Conservation (phyloP, 306 rosid genomes). For the Fragaria ananassa region DNA sequence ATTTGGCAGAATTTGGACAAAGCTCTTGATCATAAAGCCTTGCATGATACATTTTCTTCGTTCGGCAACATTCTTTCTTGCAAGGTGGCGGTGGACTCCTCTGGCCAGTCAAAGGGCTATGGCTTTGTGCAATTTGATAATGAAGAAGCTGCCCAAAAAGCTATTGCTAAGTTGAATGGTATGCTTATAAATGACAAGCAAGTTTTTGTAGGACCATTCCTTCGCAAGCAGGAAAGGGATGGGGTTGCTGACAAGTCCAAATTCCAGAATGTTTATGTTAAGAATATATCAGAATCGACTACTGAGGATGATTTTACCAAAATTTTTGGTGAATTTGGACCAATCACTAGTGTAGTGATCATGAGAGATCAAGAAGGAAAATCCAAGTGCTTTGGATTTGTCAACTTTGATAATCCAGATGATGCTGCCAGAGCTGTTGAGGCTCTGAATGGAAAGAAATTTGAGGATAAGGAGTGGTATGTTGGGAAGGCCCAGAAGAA, state of each 20-base stretch:
- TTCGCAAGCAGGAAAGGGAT: constrained; percentile 96
- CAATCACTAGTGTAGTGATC: constrained; percentile 76
- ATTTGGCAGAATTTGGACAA: constrained; percentile 83
- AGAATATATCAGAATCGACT: constrained; percentile 75
- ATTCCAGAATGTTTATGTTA: constrained; percentile 85
- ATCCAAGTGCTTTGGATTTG: constrained; percentile 93
- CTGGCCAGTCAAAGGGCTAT: constrained; percentile 94
- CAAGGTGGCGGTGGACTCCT: constrained; percentile 82
- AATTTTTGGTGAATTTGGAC: constrained; percentile 71
- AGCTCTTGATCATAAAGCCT: constrained; percentile 91
- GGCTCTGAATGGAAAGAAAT: constrained; percentile 65
- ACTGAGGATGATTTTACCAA: constrained; percentile 78
- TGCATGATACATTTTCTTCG: constrained; percentile 83
- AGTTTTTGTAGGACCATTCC: constrained; percentile 97
- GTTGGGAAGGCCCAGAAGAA: constrained; percentile 96
- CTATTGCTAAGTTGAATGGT: constrained; percentile 87
- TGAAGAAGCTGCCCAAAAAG: constrained; percentile 89
- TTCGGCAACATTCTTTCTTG: constrained; percentile 93
- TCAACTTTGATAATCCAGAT: constrained; percentile 81
- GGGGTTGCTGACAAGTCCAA: constrained; percentile 45
- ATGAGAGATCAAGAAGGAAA: constrained; percentile 96
- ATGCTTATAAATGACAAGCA: constrained; percentile 95
- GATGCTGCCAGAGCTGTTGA: constrained; percentile 86
- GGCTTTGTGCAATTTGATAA: constrained; percentile 93
- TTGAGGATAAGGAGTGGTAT: constrained; percentile 84